A percentile compares a stretch with the other conserved stretches of the same genome.
Evolutionary conservation across 345 rosid genomes (phyloP).

Genomic region (Lepidium didymum): DNA sequence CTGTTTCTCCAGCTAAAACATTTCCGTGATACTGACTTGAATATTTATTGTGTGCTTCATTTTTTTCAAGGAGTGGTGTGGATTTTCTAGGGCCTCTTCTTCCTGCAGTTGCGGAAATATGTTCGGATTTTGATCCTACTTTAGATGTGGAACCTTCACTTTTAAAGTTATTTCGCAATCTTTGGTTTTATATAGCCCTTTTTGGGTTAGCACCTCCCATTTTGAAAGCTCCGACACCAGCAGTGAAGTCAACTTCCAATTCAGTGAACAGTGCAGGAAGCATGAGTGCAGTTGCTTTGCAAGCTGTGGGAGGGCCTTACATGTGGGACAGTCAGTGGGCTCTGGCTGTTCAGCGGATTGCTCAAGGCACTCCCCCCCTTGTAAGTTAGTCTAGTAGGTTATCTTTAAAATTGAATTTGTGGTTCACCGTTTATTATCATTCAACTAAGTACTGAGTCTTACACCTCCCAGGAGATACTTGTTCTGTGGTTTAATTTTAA

Average conservation of each 20-base stretch:
- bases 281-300: conserved; percentile 61
- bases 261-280: conserved; percentile 73
- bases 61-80: conserved; percentile 84
- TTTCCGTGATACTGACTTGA: conserved; percentile 7
- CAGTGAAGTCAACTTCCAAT: conserved; percentile 61
- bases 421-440: neutral
- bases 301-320: conserved; percentile 96
- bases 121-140: conserved; percentile 92
- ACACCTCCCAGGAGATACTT: neutral
- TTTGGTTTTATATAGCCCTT: conserved; percentile 97
- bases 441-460: neutral
- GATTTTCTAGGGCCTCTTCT: conserved; percentile 94
- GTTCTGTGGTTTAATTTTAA: neutral
- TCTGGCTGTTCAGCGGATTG: conserved; percentile 81
- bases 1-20: neutral
- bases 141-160: conserved; percentile 84
- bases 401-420: conserved; percentile 3
- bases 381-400: conserved; percentile 51
- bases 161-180: conserved; percentile 89
- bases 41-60: conserved; percentile 1
- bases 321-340: conserved; percentile 87
- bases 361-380: conserved; percentile 99
- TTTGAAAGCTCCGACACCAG: conserved; percentile 45
- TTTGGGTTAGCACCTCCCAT: conserved; percentile 98
- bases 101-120: conserved; percentile 96